phyloP scores from a whole-genome alignment of 805 yeast genomes.

The Komagataella mondaviorum region DNA sequence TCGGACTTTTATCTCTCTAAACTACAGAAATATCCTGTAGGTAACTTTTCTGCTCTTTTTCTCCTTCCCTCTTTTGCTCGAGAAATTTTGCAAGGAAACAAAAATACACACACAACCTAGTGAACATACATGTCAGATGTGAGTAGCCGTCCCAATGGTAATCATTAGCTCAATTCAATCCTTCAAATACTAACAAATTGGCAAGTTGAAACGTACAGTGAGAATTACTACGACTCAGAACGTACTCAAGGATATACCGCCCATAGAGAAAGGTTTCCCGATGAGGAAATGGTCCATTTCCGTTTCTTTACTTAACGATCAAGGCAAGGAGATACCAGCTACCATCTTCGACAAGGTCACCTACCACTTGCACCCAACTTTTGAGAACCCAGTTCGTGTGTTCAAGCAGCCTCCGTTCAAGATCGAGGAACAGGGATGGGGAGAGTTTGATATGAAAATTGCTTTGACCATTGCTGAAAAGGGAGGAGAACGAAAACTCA shows the following conservation, averaged over 20 bases:
- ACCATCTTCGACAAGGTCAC: constrained; percentile 83
- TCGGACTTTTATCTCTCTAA: background rate
- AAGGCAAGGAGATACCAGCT: constrained; percentile 79
- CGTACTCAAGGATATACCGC: constrained; percentile 65
- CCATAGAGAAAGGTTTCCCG: constrained; percentile 84
- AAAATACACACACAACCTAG: background rate
- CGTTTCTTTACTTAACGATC: constrained; percentile 59
- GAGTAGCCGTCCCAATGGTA: background rate
- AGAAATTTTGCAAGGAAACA: background rate
- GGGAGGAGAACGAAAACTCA: constrained; percentile 76
- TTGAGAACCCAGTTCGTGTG: constrained; percentile 75
- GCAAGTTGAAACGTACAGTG: constrained; percentile 66
- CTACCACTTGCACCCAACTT: constrained; percentile 90
- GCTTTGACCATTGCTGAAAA: constrained; percentile 67
- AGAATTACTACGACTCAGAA: constrained; percentile 82
- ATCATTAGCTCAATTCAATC: background rate
- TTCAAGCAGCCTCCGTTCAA: constrained; percentile 74
- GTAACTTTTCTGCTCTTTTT: background rate
- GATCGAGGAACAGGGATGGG: constrained; percentile 95
- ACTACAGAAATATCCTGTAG: background rate
- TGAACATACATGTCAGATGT: constrained; percentile 2
- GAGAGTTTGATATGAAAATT: constrained; percentile 86
- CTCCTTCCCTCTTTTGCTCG: background rate
- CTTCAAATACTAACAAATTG: background rate
- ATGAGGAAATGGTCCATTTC: constrained; percentile 89